Evolutionary conservation across 129 eudicot genomes (phyloP).

Genomic region (Apium graveolens): DNA sequence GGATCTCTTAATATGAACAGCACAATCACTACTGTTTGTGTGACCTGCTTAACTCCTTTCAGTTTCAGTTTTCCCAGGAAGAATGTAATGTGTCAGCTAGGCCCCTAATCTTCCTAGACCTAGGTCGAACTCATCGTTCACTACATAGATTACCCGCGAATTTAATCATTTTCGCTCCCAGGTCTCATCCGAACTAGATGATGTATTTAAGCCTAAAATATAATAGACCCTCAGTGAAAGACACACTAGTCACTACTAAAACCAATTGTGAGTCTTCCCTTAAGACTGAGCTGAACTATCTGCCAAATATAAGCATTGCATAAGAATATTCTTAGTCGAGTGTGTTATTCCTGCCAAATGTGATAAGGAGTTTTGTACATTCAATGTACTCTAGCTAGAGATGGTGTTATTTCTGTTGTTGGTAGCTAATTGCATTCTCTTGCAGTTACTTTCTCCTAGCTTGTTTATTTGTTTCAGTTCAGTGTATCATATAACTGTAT

Average conservation of each 20-base stretch:
- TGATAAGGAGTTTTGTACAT: neutral
- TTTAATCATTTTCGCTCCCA: neutral
- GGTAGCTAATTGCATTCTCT: neutral
- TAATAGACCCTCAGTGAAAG: neutral
- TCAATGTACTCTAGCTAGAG: neutral
- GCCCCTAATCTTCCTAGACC: conserved; percentile 3
- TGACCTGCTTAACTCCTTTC: neutral
- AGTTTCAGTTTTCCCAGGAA: neutral
- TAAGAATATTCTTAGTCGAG: neutral
- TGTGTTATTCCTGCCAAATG: neutral
- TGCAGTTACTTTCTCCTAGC: neutral
- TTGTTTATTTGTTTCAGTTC: neutral
- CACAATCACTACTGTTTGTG: neutral
- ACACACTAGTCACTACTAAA: neutral
- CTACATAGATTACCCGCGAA: neutral
- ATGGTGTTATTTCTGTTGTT: neutral
- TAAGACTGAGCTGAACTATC: neutral
- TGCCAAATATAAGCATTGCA: neutral
- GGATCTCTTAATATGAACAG: neutral
- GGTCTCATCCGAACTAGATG: neutral
- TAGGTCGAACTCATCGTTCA: neutral
- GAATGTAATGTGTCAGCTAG: neutral
- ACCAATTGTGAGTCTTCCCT: neutral
- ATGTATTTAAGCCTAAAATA: neutral
- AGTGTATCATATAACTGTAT: neutral